These are phyloP conservation scores for Claviceps monticola DNA, from an alignment of 2,329 filamentous ascomycete genomes.

Conservation along the genomic window DNA sequence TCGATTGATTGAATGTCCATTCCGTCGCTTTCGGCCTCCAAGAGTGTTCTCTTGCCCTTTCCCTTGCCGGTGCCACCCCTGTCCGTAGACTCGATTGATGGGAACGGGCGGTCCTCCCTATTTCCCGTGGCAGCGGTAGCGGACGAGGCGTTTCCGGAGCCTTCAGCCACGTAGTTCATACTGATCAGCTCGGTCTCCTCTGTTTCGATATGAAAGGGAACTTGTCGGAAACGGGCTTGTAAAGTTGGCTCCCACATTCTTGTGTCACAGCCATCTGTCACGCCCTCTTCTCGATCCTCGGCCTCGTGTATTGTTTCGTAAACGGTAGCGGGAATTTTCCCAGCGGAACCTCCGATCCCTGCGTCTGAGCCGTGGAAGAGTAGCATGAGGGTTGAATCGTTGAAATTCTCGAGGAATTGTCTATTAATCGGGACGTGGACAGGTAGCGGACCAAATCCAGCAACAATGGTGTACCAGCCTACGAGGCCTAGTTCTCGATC, in stretches of 20 bases:
- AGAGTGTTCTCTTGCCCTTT: constrained; percentile 36
- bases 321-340: constrained; percentile 76
- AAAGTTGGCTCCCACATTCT: constrained; percentile 50
- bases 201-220: constrained; percentile 81
- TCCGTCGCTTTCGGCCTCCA: constrained; percentile 18
- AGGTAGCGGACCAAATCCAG: constrained; percentile 54
- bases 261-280: constrained; percentile 47
- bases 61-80: constrained; percentile 15
- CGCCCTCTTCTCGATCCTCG: constrained; percentile 34
- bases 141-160: constrained; percentile 53
- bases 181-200: constrained; percentile 97
- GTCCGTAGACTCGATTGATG: constrained; percentile 32
- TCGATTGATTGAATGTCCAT: constrained; percentile 20
- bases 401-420: constrained; percentile 60
- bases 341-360: constrained; percentile 42
- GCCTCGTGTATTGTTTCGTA: constrained; percentile 76
- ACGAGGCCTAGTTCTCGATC: constrained; percentile 71
- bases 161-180: constrained; percentile 81
- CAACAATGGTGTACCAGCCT: constrained; percentile 78
- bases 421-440: constrained; percentile 62
- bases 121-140: constrained; percentile 36
- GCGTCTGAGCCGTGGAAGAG: constrained; percentile 63
- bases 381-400: constrained; percentile 77
- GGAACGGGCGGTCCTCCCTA: constrained; percentile 28
- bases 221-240: constrained; percentile 63